These are phyloP conservation scores for Talaromyces ruber DNA, from an alignment of 495 filamentous ascomycete species.

Conservation along the genomic window DNA sequence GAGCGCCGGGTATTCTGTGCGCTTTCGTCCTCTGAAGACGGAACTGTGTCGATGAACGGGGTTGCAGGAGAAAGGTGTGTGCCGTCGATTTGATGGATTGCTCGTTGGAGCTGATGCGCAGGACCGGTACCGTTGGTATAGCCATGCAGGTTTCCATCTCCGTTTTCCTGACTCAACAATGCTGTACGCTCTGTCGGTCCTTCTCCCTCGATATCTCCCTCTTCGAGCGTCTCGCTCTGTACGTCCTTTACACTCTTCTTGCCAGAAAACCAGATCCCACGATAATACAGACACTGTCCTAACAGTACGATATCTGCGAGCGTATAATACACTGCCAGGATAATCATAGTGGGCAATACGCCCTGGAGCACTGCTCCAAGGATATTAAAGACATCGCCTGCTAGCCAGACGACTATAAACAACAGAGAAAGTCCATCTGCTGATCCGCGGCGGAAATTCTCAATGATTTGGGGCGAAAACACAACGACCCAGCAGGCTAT, in stretches of 20 bases:
- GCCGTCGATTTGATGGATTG: conserved; percentile 37
- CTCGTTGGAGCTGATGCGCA: conserved; percentile 15
- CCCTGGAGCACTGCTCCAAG: conserved; percentile 87
- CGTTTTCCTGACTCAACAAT: conserved; percentile 8
- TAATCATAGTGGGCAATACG: conserved; percentile 93
- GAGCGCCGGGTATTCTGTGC: conserved; percentile 13
- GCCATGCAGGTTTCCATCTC: neutral
- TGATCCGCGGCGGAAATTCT: conserved; percentile 81
- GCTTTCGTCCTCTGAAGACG: conserved; percentile 11
- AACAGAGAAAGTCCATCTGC: conserved; percentile 84
- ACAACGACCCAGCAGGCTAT: conserved; percentile 98
- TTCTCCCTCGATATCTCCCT: neutral
- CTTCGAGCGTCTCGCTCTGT: conserved; percentile 1
- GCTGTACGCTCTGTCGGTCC: conserved; percentile 8
- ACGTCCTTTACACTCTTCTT: conserved; percentile 14
- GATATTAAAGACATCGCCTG: conserved; percentile 95
- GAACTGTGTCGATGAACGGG: conserved; percentile 46
- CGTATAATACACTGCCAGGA: conserved; percentile 92
- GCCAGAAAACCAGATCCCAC: conserved; percentile 66
- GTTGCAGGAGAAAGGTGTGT: conserved; percentile 75
- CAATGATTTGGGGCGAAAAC: conserved; percentile 93
- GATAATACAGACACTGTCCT: conserved; percentile 87
- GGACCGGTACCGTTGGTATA: neutral
- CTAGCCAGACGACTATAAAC: conserved; percentile 85
- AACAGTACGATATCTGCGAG: conserved; percentile 85